Base-by-base conservation (phyloP, 305 asterid genomes). In the Fraxinus velutina region DNA sequence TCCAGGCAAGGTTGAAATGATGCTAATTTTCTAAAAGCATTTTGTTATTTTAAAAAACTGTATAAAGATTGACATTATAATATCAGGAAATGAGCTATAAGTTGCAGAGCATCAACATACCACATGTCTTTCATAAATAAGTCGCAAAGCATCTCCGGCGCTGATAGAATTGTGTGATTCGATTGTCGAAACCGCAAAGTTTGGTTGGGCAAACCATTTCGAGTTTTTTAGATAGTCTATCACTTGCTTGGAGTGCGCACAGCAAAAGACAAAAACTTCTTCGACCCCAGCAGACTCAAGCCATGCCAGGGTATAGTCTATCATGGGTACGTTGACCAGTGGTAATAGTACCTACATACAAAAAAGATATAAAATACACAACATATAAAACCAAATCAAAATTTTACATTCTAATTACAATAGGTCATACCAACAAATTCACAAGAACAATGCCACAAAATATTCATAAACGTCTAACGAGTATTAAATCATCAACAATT, bases 211-310 rank as follows among this genome's bases (percentile, higher is more conserved):
- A 76, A 93, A 82, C 99, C 98, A 96, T 60, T 88, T 83, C 47
- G 98, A 92, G 34, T 57, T 84, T 64, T 92, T 87, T 89, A 96
- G 87, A 86, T 96, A 92, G 79, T 92, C 91, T 36, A 86, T 90
- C 83, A 96, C 94, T 91, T 94, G 99, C 87, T 92, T 92, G 79
- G 99, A 89, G 86, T 96, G 99, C 72, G 99, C 98, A 70, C 97
- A 94, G 84, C 99, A 96, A 70, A 96, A 96, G 42, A 96, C 98
- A 84, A 92, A 96, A 77, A 92, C 97, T 83, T 96, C 98, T 85
- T 96, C 97, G 73, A 96, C 92, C 62, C 96, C 98, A 82, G 99
- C 97, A 78, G 97, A 92, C 84, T 96, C 97, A 73, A 96, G 98
- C 99, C 99, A 96, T n/a, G 97, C 92, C 70, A 96, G 83, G 66